These are phyloP conservation scores for Colletotrichum siamense DNA, from an alignment of 2,329 filamentous ascomycete species.

Conservation along the genomic window DNA sequence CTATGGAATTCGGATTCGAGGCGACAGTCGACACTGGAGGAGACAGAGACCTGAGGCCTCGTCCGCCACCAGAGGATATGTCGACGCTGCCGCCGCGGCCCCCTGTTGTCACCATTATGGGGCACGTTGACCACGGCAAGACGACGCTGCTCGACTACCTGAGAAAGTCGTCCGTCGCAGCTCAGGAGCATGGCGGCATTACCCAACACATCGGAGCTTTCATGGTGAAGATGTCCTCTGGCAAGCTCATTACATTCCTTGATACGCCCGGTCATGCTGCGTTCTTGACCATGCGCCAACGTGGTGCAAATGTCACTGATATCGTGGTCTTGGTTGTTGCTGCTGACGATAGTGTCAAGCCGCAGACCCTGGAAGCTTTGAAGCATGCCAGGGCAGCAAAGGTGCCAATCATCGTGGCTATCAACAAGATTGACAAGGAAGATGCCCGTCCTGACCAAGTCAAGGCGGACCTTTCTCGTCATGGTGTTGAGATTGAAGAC, in stretches of 20 bases:
- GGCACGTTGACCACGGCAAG: constrained; percentile 98
- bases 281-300: constrained; percentile 93
- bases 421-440: constrained; percentile 95
- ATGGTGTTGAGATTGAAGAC: constrained; percentile 92
- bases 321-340: constrained; percentile 96
- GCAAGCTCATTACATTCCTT: constrained; percentile 92
- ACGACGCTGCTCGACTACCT: constrained; percentile 95
- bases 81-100: constrained; percentile 75
- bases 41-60: constrained; percentile 72
- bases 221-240: constrained; percentile 83
- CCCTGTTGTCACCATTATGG: constrained; percentile 98
- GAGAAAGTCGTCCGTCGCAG: constrained; percentile 89
- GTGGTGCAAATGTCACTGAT: constrained; percentile 94
- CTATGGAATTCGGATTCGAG: constrained; percentile 91
- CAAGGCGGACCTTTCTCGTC: constrained; percentile 82
- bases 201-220: constrained; percentile 99
- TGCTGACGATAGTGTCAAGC: constrained; percentile 96
- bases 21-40: constrained; percentile 75
- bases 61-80: constrained; percentile 71
- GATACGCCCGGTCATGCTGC: constrained; percentile 97
- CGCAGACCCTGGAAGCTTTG: constrained; percentile 93
- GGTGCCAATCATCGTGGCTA: constrained; percentile 95
- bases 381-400: constrained; percentile 88
- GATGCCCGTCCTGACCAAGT: constrained; percentile 82
- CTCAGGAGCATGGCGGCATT: constrained; percentile 93